phyloP scores from a whole-genome alignment of 306 rosid genomes.

The Trichosanthes truncata region DNA sequence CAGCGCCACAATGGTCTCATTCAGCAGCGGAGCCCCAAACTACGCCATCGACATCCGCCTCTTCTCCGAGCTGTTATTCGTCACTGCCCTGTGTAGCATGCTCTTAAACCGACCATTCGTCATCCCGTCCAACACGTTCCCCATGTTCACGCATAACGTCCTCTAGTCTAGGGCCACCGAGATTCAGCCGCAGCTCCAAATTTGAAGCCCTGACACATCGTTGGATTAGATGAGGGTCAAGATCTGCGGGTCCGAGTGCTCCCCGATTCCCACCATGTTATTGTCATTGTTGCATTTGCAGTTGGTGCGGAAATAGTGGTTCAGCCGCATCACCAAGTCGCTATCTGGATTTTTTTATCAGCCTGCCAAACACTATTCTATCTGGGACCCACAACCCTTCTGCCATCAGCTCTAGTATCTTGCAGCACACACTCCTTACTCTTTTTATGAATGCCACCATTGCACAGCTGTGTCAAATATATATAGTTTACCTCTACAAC shows the following conservation, averaged over 20 bases:
- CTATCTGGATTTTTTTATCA: slow-evolving; percentile 45
- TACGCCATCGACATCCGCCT: slow-evolving; percentile 56
- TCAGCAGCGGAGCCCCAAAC: slow-evolving; percentile 60
- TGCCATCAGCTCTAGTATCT: slow-evolving; percentile 59
- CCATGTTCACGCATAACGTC: slow-evolving; percentile 60
- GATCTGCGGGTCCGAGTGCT: slow-evolving; percentile 90
- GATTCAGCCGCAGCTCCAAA: slow-evolving; percentile 53
- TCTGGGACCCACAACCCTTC: slow-evolving; percentile 55
- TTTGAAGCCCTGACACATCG: slow-evolving; percentile 74
- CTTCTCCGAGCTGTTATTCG: slow-evolving; percentile 28
- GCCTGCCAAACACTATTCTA: slow-evolving; percentile 36
- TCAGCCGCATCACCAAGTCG: slow-evolving; percentile 68
- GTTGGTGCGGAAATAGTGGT: slow-evolving; percentile 50
- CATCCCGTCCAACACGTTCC: too few species aligned
- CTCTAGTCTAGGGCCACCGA: slow-evolving; percentile 62
- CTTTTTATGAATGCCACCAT: slow-evolving; percentile 41
- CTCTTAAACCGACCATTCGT: slow-evolving; percentile 76
- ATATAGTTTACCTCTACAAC: too few species aligned
- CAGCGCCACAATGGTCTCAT: slow-evolving; percentile 32
- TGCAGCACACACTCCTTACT: slow-evolving; percentile 50
- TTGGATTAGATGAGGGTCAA: slow-evolving; percentile 64
- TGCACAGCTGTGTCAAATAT: slow-evolving; percentile 32
- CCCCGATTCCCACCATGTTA: too few species aligned
- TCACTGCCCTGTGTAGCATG: slow-evolving; percentile 65
- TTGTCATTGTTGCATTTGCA: too few species aligned